phyloP scores from a whole-genome alignment of 805 yeast species.

The Myxozyma vanderwaltii region DNA sequence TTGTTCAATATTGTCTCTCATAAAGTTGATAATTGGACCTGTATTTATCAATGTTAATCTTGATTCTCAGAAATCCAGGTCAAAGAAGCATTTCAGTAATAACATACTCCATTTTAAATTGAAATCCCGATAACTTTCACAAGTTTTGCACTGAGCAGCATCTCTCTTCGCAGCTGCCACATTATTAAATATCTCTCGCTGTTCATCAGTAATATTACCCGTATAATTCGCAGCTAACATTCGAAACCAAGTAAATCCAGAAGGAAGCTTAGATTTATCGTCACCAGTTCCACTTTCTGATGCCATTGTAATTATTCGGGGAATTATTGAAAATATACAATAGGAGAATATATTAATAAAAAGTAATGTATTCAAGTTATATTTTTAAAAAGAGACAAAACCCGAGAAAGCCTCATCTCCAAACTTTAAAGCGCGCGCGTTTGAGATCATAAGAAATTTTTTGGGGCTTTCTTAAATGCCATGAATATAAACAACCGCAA shows the following conservation, averaged over 20 bases:
- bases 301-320: too few species aligned
- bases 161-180: conserved; percentile 9
- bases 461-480: not conserved
- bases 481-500: too few species aligned
- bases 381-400: too few species aligned
- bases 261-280: conserved; percentile 18
- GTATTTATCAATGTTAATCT: conserved; percentile 15
- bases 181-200: conserved; percentile 11
- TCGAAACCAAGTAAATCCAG: conserved; percentile 28
- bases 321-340: too few species aligned
- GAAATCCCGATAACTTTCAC: conserved; percentile 80
- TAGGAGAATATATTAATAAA: too few species aligned
- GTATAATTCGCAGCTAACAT: conserved; percentile 24
- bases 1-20: conserved; percentile 79
- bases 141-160: conserved; percentile 58
- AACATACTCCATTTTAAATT: conserved; percentile 56
- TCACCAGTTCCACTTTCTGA: not conserved
- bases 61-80: not conserved
- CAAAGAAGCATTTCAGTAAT: not conserved
- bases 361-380: too few species aligned
- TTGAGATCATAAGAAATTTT: not conserved
- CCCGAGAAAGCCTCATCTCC: too few species aligned
- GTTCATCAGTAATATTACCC: conserved; percentile 22
- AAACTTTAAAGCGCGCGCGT: not conserved
- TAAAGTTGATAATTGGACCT: conserved; percentile 76